These are phyloP conservation scores for Populus pruinosa DNA, from an alignment of 345 rosid species.

Conservation along the genomic window DNA sequence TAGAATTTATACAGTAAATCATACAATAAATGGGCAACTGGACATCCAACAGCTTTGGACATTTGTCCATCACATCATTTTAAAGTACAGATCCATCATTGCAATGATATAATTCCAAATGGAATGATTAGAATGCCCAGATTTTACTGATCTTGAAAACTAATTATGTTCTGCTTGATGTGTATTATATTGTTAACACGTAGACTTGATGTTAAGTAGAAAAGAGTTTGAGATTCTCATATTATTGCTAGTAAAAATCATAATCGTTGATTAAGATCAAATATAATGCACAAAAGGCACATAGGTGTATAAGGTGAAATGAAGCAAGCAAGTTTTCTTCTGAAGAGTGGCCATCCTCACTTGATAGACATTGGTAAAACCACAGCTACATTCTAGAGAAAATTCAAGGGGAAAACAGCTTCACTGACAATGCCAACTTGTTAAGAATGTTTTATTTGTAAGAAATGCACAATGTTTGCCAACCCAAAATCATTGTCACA, in stretches of 20 bases:
- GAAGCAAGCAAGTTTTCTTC: neutral
- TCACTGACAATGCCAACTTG: neutral
- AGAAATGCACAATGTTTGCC: neutral
- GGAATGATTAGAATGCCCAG: neutral
- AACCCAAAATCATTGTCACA: neutral
- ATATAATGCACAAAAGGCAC: neutral
- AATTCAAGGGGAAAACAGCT: neutral
- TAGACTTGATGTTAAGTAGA: neutral
- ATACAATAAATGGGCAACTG: neutral
- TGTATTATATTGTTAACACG: neutral
- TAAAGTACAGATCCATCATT: neutral
- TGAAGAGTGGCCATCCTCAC: neutral
- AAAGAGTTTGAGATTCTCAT: neutral
- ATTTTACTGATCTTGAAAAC: neutral
- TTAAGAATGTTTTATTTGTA: neutral
- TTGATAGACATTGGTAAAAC: neutral
- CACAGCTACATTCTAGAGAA: neutral
- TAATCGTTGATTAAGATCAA: neutral
- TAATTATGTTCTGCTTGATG: neutral
- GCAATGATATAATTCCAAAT: neutral
- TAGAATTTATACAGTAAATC: neutral
- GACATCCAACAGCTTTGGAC: neutral
- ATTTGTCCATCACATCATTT: neutral
- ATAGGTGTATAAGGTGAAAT: neutral
- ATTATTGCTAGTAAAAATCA: neutral